Conservation (phyloP, 768 basidiomycete genomes). For the Leccinum subtestaceum region DNA sequence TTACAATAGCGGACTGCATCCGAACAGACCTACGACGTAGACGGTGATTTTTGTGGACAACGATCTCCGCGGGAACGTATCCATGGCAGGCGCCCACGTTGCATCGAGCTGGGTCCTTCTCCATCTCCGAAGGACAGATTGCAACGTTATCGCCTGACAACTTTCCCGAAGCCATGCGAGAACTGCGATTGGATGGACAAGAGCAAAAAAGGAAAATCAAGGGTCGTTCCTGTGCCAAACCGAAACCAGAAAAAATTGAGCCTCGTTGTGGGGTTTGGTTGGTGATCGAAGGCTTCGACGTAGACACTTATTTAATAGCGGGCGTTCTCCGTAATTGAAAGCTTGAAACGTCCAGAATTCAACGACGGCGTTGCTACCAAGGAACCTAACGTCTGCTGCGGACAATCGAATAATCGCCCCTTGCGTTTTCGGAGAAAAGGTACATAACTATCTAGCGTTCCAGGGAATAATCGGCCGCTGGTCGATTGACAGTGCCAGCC, state of each 20-base stretch:
- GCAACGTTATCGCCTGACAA: constrained; percentile 23
- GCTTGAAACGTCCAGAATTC: constrained; percentile 12
- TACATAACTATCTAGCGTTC: constrained; percentile 4
- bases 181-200: constrained; percentile 6
- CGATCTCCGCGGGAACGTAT: constrained; percentile 33
- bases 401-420: constrained; percentile 2
- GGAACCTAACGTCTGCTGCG: constrained; percentile 6
- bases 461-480: background rate
- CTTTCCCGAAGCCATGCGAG: constrained; percentile 14
- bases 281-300: constrained; percentile 8
- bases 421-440: background rate
- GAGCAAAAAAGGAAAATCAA: constrained; percentile 10
- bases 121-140: constrained; percentile 18
- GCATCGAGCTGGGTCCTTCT: constrained; percentile 14
- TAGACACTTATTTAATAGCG: background rate
- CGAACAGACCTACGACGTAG: constrained; percentile 2
- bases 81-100: constrained; percentile 30
- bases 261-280: constrained; percentile 6
- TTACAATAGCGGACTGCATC: constrained; percentile 11
- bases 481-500: constrained; percentile 12
- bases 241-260: background rate
- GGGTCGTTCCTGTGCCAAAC: constrained; percentile 5
- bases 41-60: constrained; percentile 9
- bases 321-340: constrained; percentile 10
- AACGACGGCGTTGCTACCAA: constrained; percentile 1